Evolutionary conservation across 1,139 yeast species (phyloP).

Genomic region (Geotrichum macrosporum): DNA sequence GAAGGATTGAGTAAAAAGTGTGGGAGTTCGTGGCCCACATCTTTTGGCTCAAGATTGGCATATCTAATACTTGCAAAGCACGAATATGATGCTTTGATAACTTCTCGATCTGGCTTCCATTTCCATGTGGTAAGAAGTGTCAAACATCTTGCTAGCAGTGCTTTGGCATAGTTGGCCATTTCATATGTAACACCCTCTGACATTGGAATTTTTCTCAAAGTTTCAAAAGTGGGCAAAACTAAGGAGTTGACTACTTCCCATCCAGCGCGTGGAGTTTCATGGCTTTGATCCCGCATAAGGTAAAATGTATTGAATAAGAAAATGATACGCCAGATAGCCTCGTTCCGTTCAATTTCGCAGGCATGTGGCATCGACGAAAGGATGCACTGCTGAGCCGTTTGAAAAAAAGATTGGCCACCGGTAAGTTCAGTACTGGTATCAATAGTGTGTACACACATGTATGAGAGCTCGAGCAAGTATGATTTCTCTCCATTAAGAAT

Average conservation of each 20-base stretch:
- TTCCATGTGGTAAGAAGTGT: constrained; percentile 13
- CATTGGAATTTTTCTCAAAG: background rate
- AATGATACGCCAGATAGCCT: constrained; percentile 15
- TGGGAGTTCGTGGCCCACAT: constrained; percentile 13
- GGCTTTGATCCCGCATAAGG: background rate
- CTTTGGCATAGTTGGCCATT: constrained; percentile 12
- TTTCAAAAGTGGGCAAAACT: constrained; percentile 15
- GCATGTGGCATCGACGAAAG: background rate
- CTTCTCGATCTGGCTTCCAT: constrained; percentile 17
- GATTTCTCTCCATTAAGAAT: background rate
- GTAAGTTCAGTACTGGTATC: constrained; percentile 2
- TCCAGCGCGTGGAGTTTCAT: constrained; percentile 8
- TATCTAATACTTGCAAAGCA: constrained; percentile 16
- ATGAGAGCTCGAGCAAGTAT: constrained; percentile 10
- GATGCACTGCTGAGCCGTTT: constrained; percentile 7
- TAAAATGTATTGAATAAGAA: constrained; percentile 16
- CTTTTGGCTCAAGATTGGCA: constrained; percentile 19
- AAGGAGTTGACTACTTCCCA: constrained; percentile 16
- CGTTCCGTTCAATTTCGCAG: constrained; percentile 8
- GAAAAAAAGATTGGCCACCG: constrained; percentile 7
- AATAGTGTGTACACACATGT: constrained; percentile 12
- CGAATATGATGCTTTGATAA: constrained; percentile 10
- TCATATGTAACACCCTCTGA: background rate
- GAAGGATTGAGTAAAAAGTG: constrained; percentile 4
- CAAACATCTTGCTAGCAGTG: constrained; percentile 16